Evolutionary conservation across 345 rosid genomes (phyloP).

Genomic region (Sisymbrium irio): DNA sequence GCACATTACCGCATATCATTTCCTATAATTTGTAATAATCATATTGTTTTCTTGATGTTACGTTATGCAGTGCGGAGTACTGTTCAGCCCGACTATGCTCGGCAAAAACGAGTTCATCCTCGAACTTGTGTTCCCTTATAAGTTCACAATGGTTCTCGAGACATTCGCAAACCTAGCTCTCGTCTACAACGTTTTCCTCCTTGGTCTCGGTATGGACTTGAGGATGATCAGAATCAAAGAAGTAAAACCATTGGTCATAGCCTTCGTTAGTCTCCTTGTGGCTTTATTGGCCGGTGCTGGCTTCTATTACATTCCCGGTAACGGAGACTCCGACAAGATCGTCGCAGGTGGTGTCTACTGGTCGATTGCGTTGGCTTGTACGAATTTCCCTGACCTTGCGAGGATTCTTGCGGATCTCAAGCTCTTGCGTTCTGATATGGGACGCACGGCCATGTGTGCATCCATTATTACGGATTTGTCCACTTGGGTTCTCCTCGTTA

Average conservation of each 20-base stretch:
- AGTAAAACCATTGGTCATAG: constrained; percentile 35
- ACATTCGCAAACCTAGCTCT: constrained; percentile 50
- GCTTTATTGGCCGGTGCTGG: constrained; percentile 38
- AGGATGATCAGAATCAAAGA: constrained; percentile 36
- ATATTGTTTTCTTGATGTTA: not conserved
- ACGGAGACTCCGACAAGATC: not conserved
- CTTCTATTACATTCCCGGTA: constrained; percentile 31
- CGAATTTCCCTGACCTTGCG: constrained; percentile 63
- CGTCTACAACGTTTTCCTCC: constrained; percentile 51
- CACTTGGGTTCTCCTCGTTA: constrained; percentile 50
- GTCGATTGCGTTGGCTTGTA: constrained; percentile 48
- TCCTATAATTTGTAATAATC: not conserved
- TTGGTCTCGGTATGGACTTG: constrained; percentile 62
- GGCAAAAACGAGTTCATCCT: not conserved
- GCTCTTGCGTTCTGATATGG: constrained; percentile 60
- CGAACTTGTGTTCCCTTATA: constrained; percentile 23
- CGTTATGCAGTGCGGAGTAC: constrained; percentile 45
- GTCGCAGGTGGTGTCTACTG: constrained; percentile 40
- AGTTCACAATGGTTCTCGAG: constrained; percentile 39
- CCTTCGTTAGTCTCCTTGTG: constrained; percentile 38
- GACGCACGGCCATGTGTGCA: constrained; percentile 48
- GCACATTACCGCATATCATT: not conserved
- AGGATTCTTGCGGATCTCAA: constrained; percentile 58
- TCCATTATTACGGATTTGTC: constrained; percentile 45
- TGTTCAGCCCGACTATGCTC: constrained; percentile 42